Base-by-base conservation (phyloP, 2,329 filamentous ascomycete genomes). In the Fusarium xylarioides region DNA sequence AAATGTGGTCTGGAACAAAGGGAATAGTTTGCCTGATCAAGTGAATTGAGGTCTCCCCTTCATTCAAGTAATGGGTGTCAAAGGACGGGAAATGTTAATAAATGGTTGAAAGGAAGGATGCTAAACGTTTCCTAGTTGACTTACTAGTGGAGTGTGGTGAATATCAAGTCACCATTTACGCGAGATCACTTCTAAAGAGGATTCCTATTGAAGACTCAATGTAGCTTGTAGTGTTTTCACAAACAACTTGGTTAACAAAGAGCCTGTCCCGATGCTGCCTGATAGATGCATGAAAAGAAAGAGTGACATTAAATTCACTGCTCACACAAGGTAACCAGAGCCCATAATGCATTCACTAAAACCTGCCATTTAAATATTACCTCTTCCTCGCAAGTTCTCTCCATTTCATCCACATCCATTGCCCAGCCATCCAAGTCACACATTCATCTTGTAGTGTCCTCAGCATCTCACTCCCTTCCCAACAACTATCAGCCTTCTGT, bases 121-220 rank as follows among this genome's bases (percentile, higher is more conserved):
- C 21, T 9, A 11, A 7, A 2, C 0, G 14, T 10, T 6, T 6
- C 12, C 21, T 4, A n/a, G 1, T 15, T 11, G 14, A 5, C n/a
- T 11, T 23, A 4, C n/a, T 23, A 23, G n/a, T 43, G 15, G n/a
- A 16, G 1, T 0, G n/a, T 11, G 5, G n/a, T 16, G 11, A 10
- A 18, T 43, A 5, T 11, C 10, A 1, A 43, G 1, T 23, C 10
- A 1, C 2, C 1, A 15, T 23, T 43, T 9, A 23, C 40, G 21
- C 10, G 10, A 16, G 15, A 0, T 0, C 5, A 16, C 10, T 4
- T 23, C 15, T 2, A 23, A 43, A 8, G 10, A 23, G 2, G 9
- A 23, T 18, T 16, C 11, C 0, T 1, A 23, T 10, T 43, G 15
- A 43, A 18, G 11, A 11, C 5, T 30, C 30, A 30, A 4, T 30